Evolutionary conservation across 176 grass and related monocot genomes (phyloP), one percentile per base, ranked within the genome.

Genomic region (Bolboschoenus planiculmis): DNA sequence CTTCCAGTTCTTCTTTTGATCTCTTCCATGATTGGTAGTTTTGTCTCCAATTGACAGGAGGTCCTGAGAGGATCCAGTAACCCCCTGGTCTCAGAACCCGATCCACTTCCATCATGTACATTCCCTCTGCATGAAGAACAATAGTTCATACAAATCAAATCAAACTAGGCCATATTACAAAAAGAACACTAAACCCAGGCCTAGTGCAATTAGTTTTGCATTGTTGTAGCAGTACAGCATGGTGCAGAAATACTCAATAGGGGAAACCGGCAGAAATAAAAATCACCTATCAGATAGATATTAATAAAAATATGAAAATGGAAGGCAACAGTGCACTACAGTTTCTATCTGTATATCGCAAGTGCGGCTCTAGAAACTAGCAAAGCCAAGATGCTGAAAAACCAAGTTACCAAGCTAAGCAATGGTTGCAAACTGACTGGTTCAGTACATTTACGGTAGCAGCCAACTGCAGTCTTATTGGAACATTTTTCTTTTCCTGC

Each of bases 51-150:
- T 92, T 92, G 40, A 91, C 89, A 53, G 90, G 90, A 88, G 90
- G 90, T 18, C 92, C 88, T 80, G 93, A 95, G 64, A 95, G 84
- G 84, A 95, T 88, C 90, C 90, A 95, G 87, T 92, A 95, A 50
- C 93, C 93, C 15, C 93, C 90, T 87, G 90, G 90, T 57, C 88
- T 95, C 57, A 95, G 82, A 81, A 95, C 84, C 33, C 93, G 53
- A 85, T 95, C 93, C 58, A 92, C 86, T 87, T 95, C 93, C 88
- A 95, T 92, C 90, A 95, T 92, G 84, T 95, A 92, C 78, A 90
- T 92, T 75, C 90, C 93, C 20, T 88, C 93, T 95, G 79, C 68
- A 85, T 33, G 81, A 87, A 91, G 60, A 46, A 78, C 75, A 68
- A 47, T 72, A 72, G 67, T 26, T 75, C 3, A 48, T 16, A 70